phyloP scores from a whole-genome alignment of 1,139 yeast genomes.

The Geotrichum aggregatum region DNA sequence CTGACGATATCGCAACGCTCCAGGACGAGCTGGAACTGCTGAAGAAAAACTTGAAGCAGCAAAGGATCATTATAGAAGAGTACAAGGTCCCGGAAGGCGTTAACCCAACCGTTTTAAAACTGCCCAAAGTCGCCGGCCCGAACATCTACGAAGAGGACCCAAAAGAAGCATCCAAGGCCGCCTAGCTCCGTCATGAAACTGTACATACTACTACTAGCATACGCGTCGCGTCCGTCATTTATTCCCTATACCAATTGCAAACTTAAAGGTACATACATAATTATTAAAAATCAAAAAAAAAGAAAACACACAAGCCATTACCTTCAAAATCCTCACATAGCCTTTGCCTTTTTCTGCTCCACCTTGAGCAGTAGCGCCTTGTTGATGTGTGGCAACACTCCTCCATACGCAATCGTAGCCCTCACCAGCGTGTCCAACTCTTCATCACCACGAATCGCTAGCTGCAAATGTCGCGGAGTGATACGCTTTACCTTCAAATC shows the following conservation, averaged over 20 bases:
- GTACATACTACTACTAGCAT: slow-evolving; percentile 1
- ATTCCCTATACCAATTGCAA: slow-evolving; percentile 4
- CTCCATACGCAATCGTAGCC: slow-evolving; percentile 98
- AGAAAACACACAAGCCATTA: background rate
- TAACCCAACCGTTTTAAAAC: slow-evolving; percentile 45
- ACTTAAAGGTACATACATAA: no score
- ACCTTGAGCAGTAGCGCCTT: slow-evolving; percentile 90
- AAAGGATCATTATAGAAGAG: slow-evolving; percentile 47
- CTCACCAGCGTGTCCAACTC: slow-evolving; percentile 92
- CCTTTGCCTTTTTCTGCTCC: slow-evolving; percentile 68
- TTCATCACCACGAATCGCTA: slow-evolving; percentile 98
- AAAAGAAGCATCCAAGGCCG: no score
- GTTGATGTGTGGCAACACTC: slow-evolving; percentile 97
- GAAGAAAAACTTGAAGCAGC: slow-evolving; percentile 45
- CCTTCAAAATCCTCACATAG: no score
- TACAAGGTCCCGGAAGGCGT: slow-evolving; percentile 47
- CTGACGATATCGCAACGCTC: slow-evolving; percentile 62
- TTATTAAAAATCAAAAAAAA: background rate
- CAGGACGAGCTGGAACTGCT: slow-evolving; percentile 69
- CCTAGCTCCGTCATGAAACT: background rate
- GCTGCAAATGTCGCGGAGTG: slow-evolving; percentile 96
- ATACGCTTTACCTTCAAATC: slow-evolving; percentile 97
- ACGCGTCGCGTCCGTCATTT: slow-evolving; percentile 1
- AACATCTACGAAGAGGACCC: slow-evolving; percentile 12
- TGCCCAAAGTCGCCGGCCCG: slow-evolving; percentile 15